Base-by-base conservation (phyloP, 768 basidiomycete species). In the Filobasidium floriforme region DNA sequence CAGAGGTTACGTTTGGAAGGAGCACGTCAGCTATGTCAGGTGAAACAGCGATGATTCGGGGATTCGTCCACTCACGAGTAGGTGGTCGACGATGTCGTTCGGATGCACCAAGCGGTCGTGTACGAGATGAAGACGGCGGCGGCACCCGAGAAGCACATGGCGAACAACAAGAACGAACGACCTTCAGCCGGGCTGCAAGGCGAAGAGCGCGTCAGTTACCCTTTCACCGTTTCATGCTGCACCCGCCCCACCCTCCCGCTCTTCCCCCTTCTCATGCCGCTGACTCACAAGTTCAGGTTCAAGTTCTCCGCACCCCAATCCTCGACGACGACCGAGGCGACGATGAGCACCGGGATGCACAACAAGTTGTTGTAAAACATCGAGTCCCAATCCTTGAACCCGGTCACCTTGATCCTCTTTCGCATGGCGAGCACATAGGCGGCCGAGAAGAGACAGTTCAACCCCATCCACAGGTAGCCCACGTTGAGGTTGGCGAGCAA, bases 311-410 rank as follows among this genome's bases (percentile, higher is more conserved):
- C 80, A 41, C 87, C 84, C 96, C 96, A 99, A 76, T 96, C 86
- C 80, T 99, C 96, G 37, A 88, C 79, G 59, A 91, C 70, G 70
- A 98, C 70, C 10, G 93, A 96, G 74, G 88, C 90, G 60, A 90
- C 72, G 63, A 84, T 82, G 52, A 99, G 81, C 44, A 97, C 86
- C 5, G 96, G 96, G 72, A 98, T 93, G 22, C 91, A 94, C 61
- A 98, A 81, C 54, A 97, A 77, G 78, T 98, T 99, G 81, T 94
- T 96, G 82, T 98, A 98, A 81, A 91, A 94, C 92, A 97, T 97
- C 14, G 92, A 88, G 75, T 97, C 94, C 93, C 92, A 96, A 74
- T 99, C 94, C 59, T 92, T 87, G 81, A 98, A 97, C 22, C 90
- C 90, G 18, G 92, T 97, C 49, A 82, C 78, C 81, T 97, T 97